phyloP scores from a whole-genome alignment of 306 rosid species.

The Pyrus pyrifolia region DNA sequence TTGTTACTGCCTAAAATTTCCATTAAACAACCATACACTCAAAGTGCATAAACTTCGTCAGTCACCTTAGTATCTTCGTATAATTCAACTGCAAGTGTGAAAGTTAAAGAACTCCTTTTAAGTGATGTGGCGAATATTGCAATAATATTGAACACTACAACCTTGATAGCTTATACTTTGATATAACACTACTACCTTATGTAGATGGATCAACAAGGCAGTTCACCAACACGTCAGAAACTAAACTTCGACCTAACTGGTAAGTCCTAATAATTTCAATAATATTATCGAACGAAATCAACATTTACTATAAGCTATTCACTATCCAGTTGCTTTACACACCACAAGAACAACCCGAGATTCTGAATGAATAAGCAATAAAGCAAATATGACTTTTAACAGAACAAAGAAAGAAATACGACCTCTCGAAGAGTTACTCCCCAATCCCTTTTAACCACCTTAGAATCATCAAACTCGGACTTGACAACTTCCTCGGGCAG shows the following conservation, averaged over 20 bases:
- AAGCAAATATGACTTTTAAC: background rate
- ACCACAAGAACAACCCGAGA: background rate
- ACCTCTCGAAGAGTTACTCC: constrained; percentile 42
- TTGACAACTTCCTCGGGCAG: constrained; percentile 44
- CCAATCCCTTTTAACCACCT: constrained; percentile 34
- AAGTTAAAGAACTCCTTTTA: background rate
- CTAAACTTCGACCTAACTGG: background rate
- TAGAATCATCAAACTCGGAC: constrained; percentile 36
- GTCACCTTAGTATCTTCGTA: background rate
- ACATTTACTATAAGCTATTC: background rate
- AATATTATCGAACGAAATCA: background rate
- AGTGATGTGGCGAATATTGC: background rate
- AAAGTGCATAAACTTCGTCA: background rate
- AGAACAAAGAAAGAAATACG: constrained; percentile 7
- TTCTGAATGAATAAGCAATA: background rate
- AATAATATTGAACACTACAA: background rate
- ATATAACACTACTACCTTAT: background rate
- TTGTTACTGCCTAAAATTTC: background rate
- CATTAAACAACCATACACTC: background rate
- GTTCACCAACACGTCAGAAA: background rate
- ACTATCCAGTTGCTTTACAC: background rate
- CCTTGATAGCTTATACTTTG: background rate
- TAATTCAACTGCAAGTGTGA: background rate
- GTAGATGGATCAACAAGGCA: constrained; percentile 1
- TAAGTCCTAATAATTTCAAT: background rate